These are phyloP conservation scores for Nakazawaea wickerhamii DNA, from an alignment of 805 yeast species.

Conservation along the genomic window DNA sequence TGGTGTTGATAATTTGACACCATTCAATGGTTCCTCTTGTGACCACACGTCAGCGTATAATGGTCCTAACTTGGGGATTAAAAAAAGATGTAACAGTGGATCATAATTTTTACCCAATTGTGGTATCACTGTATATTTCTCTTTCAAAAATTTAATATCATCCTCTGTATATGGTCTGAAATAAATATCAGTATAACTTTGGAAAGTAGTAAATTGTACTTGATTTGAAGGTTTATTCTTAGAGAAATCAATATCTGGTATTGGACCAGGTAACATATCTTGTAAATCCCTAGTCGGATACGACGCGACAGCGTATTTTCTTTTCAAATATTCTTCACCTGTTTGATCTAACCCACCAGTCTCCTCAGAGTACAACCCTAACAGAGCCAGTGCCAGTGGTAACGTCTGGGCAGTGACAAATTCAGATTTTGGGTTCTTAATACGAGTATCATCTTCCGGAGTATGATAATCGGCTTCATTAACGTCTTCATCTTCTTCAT, in stretches of 20 bases:
- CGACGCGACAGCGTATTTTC: constrained; percentile 83
- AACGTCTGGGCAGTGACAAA: constrained; percentile 66
- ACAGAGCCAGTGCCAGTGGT: constrained; percentile 56
- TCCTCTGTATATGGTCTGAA: constrained; percentile 76
- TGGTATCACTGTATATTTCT: constrained; percentile 53
- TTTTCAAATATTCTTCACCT: constrained; percentile 70
- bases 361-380: constrained; percentile 63
- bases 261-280: constrained; percentile 76
- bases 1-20: constrained; percentile 14
- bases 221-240: constrained; percentile 82
- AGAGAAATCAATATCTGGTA: constrained; percentile 84
- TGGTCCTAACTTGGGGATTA: constrained; percentile 83
- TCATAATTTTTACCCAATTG: constrained; percentile 45
- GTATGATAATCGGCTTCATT: constrained; percentile 32
- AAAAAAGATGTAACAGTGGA: constrained; percentile 62
- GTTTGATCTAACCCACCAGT: constrained; percentile 53
- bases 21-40: constrained; percentile 58
- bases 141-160: constrained; percentile 68
- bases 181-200: constrained; percentile 78
- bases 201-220: constrained; percentile 85
- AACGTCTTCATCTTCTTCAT: constrained; percentile 15
- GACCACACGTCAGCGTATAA: constrained; percentile 82
- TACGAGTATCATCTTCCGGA: constrained; percentile 51
- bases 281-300: constrained; percentile 76
- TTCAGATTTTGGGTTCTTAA: constrained; percentile 70